Conservation (phyloP, 257 asterid species). For the Linaria vulgaris region DNA sequence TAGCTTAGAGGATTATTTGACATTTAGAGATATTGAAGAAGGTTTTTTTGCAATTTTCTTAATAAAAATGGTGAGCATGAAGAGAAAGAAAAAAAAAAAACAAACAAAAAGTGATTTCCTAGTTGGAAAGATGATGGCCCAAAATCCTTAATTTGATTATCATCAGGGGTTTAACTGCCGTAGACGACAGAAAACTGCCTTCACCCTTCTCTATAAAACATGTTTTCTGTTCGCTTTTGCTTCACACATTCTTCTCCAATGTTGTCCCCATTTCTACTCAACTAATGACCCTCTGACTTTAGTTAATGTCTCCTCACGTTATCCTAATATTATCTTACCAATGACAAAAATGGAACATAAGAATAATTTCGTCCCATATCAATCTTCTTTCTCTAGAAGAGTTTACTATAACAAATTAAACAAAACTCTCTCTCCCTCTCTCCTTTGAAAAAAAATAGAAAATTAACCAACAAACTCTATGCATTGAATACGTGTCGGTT, state of each 20-base stretch:
- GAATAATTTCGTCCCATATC: not conserved
- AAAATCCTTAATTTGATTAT: not conserved
- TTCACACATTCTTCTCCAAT: conserved; percentile 13
- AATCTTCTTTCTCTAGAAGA: conserved; percentile 5
- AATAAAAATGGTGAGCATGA: too few species aligned
- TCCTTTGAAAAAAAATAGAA: conserved; percentile 2
- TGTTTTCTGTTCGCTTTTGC: not conserved
- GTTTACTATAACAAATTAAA: not conserved
- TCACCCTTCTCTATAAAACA: conserved; percentile 2
- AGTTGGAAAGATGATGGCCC: too few species aligned
- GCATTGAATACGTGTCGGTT: conserved; percentile 28
- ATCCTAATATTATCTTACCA: conserved; percentile 22
- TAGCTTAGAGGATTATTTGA: too few species aligned
- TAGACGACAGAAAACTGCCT: conserved; percentile 31
- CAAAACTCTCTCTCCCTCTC: not conserved
- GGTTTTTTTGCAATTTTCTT: too few species aligned
- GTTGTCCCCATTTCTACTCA: conserved; percentile 7
- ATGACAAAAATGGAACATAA: conserved; percentile 19
- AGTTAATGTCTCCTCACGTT: conserved; percentile 22
- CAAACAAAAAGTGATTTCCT: too few species aligned
- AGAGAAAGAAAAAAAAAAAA: too few species aligned
- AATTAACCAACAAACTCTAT: conserved; percentile 22
- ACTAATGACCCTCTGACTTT: conserved; percentile 20
- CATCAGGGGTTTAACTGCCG: conserved; percentile 10
- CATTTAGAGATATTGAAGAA: too few species aligned